A percentile compares a stretch with the other conserved stretches of the same genome.
These are phyloP conservation scores for Metschnikowia cerradonensis DNA, from an alignment of 805 yeast genomes.

Conservation along the genomic window DNA sequence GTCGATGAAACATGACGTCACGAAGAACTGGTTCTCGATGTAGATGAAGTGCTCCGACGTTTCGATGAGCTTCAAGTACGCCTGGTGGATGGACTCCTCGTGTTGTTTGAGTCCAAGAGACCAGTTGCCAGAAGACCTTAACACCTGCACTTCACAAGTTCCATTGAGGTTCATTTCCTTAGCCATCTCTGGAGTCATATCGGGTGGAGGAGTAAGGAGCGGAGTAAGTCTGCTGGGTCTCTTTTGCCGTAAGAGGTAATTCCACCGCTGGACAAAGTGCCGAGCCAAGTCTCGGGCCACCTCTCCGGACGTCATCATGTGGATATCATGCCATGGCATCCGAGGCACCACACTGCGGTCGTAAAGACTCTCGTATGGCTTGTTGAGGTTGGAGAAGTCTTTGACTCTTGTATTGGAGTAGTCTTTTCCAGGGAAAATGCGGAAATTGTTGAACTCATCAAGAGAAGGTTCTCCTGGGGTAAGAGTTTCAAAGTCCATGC, in stretches of 20 bases:
- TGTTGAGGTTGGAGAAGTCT: slow-evolving; percentile 76
- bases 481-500: slow-evolving; percentile 29
- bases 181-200: slow-evolving; percentile 70
- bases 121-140: slow-evolving; percentile 92
- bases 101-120: slow-evolving; percentile 81
- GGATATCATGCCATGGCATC: slow-evolving; percentile 99
- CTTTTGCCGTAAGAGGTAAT: slow-evolving; percentile 85
- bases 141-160: slow-evolving; percentile 84
- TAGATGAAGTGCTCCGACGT: slow-evolving; percentile 89
- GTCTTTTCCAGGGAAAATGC: slow-evolving; percentile 93
- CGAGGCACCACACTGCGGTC: slow-evolving; percentile 78
- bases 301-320: slow-evolving; percentile 92
- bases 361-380: slow-evolving; percentile 89
- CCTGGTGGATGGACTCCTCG: slow-evolving; percentile 89
- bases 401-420: slow-evolving; percentile 92
- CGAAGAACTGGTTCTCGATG: slow-evolving; percentile 92
- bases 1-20: slow-evolving; percentile 83
- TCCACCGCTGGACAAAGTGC: slow-evolving; percentile 98
- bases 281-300: slow-evolving; percentile 89
- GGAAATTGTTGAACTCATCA: slow-evolving; percentile 46
- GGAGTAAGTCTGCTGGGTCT: slow-evolving; percentile 95
- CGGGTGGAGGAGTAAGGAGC: slow-evolving; percentile 86
- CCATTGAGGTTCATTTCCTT: slow-evolving; percentile 61
- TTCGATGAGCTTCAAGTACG: slow-evolving; percentile 86
- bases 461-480: slow-evolving; percentile 29